Evolutionary conservation across 225 moss, liverwort and hornwort genomes (phyloP).

Genomic region (Bryum argenteum): DNA sequence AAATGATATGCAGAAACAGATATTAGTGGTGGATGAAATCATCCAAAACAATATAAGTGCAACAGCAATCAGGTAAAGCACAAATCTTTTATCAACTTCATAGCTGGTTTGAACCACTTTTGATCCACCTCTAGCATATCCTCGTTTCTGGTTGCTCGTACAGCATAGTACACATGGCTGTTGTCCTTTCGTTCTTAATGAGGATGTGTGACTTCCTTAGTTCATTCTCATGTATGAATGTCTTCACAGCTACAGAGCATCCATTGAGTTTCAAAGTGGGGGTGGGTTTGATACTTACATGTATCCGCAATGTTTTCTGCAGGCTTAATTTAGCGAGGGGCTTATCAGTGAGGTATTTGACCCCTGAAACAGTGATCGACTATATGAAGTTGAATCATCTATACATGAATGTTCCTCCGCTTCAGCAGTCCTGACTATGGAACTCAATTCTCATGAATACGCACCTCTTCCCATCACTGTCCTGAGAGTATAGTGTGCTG

Average conservation of each 20-base stretch:
- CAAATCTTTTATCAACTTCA: not conserved
- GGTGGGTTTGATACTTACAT: slow-evolving; percentile 13
- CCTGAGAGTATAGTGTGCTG: not conserved
- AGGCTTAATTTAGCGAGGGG: slow-evolving; percentile 70
- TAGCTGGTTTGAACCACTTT: too few relatives aligned
- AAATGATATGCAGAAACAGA: slow-evolving; percentile 57
- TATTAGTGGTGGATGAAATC: slow-evolving; percentile 75
- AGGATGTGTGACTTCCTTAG: not conserved
- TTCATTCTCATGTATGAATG: not conserved
- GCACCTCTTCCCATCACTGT: not conserved
- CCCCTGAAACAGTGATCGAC: slow-evolving; percentile 63
- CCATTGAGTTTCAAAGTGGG: not conserved
- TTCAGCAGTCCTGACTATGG: slow-evolving; percentile 28
- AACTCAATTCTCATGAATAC: slow-evolving; percentile 7
- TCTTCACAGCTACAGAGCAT: not conserved
- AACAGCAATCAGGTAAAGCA: slow-evolving; percentile 70
- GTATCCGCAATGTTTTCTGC: slow-evolving; percentile 27
- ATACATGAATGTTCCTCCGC: slow-evolving; percentile 37
- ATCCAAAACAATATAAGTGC: slow-evolving; percentile 84
- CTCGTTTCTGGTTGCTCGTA: not conserved
- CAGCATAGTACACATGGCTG: not conserved
- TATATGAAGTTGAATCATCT: slow-evolving; percentile 70
- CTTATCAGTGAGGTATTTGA: slow-evolving; percentile 79
- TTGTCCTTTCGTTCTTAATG: too few relatives aligned
- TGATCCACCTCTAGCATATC: not conserved